Evolutionary conservation across 441 rosid species (phyloP).

Genomic region (Pelargonium australe): DNA sequence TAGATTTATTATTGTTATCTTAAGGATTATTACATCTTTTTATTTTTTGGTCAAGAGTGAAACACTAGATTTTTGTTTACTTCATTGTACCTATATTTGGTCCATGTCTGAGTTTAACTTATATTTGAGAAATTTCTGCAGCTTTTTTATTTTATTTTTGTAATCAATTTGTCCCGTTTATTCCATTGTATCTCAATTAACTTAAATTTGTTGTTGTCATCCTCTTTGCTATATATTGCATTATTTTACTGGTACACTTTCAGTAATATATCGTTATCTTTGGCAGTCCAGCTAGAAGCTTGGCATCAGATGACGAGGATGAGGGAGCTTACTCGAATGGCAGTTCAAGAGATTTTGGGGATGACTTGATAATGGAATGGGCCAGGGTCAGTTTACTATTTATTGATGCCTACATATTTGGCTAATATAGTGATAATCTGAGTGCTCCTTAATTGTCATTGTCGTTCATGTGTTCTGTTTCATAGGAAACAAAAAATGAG

Average conservation of each 20-base stretch:
- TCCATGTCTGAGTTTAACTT: neutral
- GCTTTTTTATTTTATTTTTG: too few species aligned
- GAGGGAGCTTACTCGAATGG: constrained; percentile 45
- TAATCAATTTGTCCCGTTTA: too few species aligned
- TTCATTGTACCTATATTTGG: neutral
- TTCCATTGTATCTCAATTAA: too few species aligned
- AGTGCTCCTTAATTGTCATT: constrained; percentile 17
- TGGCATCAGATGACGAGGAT: constrained; percentile 58
- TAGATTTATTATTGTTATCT: constrained; percentile 12
- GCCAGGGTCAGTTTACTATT: constrained; percentile 64
- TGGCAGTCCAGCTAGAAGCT: constrained; percentile 95
- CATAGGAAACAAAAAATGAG: constrained; percentile 75
- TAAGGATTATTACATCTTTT: too few species aligned
- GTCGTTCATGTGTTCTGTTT: constrained; percentile 25
- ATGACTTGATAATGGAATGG: constrained; percentile 76
- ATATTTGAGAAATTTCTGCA: neutral
- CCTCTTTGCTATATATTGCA: neutral
- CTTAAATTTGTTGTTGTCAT: neutral
- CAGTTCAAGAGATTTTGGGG: constrained; percentile 52
- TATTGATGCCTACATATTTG: constrained; percentile 8
- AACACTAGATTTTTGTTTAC: neutral
- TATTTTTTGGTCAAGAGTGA: too few species aligned
- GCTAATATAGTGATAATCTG: constrained; percentile 14
- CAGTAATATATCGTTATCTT: constrained; percentile 34
- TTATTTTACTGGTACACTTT: neutral